phyloP scores from a whole-genome alignment of 495 filamentous ascomycete genomes.

The Aspergillus incahuasiensis region DNA sequence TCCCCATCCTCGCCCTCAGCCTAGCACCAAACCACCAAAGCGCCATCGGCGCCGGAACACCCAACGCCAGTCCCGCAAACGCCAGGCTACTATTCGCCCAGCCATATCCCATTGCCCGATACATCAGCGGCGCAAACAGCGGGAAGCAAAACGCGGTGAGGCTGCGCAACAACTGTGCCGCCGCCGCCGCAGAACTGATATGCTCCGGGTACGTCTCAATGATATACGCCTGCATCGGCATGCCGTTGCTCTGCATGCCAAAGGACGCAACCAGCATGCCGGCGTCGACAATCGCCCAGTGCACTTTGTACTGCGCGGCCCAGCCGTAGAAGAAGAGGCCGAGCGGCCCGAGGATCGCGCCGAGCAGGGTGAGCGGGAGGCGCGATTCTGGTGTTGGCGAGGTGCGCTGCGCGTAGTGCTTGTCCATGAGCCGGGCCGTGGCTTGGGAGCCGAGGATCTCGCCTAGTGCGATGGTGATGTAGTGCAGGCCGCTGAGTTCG shows the following conservation, averaged over 20 bases:
- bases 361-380: constrained; percentile 51
- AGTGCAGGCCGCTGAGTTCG: constrained; percentile 62
- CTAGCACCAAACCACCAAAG: constrained; percentile 53
- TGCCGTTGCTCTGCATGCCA: constrained; percentile 57
- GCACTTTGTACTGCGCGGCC: constrained; percentile 45
- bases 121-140: constrained; percentile 62
- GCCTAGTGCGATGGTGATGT: constrained; percentile 59
- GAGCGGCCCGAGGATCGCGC: constrained; percentile 47
- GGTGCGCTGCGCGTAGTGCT: constrained; percentile 57
- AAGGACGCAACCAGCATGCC: constrained; percentile 54
- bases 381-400: constrained; percentile 48
- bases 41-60: constrained; percentile 52
- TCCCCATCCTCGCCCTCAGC: constrained; percentile 29
- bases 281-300: constrained; percentile 57
- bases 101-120: constrained; percentile 48
- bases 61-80: constrained; percentile 48
- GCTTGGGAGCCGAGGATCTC: constrained; percentile 58
- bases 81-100: constrained; percentile 59
- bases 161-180: constrained; percentile 58
- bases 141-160: constrained; percentile 71
- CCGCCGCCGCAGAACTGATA: constrained; percentile 65
- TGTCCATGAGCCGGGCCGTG: constrained; percentile 55
- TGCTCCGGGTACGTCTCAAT: constrained; percentile 55
- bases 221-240: constrained; percentile 51
- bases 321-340: constrained; percentile 61